Base-by-base conservation (phyloP, 148 eudicot species). In the Chenopodium formosanum region DNA sequence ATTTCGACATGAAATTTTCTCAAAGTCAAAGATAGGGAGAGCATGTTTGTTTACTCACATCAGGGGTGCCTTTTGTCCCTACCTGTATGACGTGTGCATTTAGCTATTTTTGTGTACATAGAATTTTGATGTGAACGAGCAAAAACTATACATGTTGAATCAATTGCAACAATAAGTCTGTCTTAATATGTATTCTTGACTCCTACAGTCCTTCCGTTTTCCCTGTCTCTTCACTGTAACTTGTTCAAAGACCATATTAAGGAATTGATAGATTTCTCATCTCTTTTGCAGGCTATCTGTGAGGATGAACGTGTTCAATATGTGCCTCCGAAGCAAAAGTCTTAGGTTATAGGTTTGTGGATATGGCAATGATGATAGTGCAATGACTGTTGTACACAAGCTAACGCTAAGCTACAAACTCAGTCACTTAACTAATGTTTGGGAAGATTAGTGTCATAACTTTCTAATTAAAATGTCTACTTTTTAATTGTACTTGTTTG, bases 251-350 rank as follows among this genome's bases (percentile, higher is more conserved):
- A 14, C 4, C 56, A 11, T 23, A 47, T 27, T 31, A 22, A 58
- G 7, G 34, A 74, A 74, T 25, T 74, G 73, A 13, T 23, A 27
- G 1, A 48, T 48, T 62, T 60, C 4, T 64, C 46, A 0, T 23
- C 17, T 27, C 0, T 53, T 63, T 31, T 67, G 85, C 91, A 92
- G 96, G 76, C 74, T 71, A 75, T 91, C 2, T 93, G 93, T 75
- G 91, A 89, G 66, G 97, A 93, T 4, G 94, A 89, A 79, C 92
- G 87, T 1, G 89, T 84, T 50, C 91, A 82, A 32, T 93, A 93
- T 83, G 87, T 86, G 79, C 93, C 93, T 58, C 97, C 97, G 14
- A 93, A 91, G 80, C 90, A 94, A 32, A 70, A 82, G 22, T 92
- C 84, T 0, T 53, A 53, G 50, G 44, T 37, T 71, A n/a, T 65